A percentile compares a stretch with the other conserved stretches of the same genome.
These are phyloP conservation scores for Colletotrichum sp. DNA, from an alignment of 2,329 filamentous ascomycete genomes.

Conservation along the genomic window DNA sequence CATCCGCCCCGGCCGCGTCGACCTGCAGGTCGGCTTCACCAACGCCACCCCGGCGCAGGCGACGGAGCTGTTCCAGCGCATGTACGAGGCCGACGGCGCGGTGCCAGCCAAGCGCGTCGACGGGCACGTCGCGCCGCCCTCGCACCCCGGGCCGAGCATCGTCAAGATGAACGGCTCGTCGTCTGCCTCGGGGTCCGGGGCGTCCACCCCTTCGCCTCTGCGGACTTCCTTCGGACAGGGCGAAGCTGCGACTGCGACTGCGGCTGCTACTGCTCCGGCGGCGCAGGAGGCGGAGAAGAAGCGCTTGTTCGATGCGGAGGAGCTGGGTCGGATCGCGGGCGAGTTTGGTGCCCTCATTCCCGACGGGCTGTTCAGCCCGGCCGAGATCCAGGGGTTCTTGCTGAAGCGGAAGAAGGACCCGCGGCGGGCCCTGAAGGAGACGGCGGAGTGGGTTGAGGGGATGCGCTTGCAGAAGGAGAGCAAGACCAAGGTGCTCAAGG, in stretches of 20 bases:
- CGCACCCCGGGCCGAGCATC: not conserved
- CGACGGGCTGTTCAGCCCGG: slow-evolving; percentile 58
- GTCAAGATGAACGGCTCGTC: slow-evolving; percentile 4
- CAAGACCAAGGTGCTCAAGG: slow-evolving; percentile 52
- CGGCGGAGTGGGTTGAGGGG: slow-evolving; percentile 57
- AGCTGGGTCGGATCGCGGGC: slow-evolving; percentile 48
- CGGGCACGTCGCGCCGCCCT: slow-evolving; percentile 3
- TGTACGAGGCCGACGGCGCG: slow-evolving; percentile 56
- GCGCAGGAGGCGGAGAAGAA: slow-evolving; percentile 9
- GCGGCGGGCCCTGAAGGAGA: slow-evolving; percentile 57
- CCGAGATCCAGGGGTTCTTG: slow-evolving; percentile 70
- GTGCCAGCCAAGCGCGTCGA: slow-evolving; percentile 10
- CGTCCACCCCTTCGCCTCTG: not conserved
- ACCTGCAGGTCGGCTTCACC: slow-evolving; percentile 26
- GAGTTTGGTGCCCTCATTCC: slow-evolving; percentile 61
- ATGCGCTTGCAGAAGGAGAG: slow-evolving; percentile 55
- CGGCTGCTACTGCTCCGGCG: not conserved
- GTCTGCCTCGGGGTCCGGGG: not conserved
- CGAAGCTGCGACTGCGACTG: not conserved
- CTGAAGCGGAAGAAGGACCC: slow-evolving; percentile 67
- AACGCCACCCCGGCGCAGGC: slow-evolving; percentile 48
- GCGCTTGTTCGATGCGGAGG: slow-evolving; percentile 28
- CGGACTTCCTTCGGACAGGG: not conserved
- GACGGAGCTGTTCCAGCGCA: slow-evolving; percentile 63
- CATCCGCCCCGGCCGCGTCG: slow-evolving; percentile 62